Conservation (phyloP, 2,329 filamentous ascomycete genomes). For the Pseudocercospora musae region DNA sequence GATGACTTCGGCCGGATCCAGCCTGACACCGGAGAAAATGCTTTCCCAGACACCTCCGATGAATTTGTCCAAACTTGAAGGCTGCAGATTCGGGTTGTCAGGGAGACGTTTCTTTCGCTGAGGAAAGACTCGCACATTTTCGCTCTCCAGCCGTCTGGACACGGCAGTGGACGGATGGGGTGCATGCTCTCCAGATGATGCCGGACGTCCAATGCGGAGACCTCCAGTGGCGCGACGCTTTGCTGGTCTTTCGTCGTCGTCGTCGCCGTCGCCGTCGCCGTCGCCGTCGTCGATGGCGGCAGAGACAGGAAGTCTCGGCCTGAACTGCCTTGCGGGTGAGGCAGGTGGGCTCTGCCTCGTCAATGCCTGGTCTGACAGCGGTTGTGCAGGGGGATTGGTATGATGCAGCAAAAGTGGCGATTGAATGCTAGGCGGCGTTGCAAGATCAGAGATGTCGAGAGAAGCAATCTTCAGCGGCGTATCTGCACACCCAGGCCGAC, state of each 20-base stretch:
- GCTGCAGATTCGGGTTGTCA: conserved; percentile 44
- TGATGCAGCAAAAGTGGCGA: conserved; percentile 18
- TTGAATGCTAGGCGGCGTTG: conserved; percentile 3
- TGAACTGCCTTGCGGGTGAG: conserved; percentile 9
- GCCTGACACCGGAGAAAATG: conserved; percentile 42
- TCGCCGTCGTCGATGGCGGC: not conserved
- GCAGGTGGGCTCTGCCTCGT: not conserved
- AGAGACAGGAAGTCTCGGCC: conserved; percentile 2
- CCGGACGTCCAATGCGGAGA: conserved; percentile 27
- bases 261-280: no score
- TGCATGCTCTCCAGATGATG: conserved; percentile 4
- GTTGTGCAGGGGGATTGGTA: not conserved
- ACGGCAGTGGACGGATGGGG: conserved; percentile 4
- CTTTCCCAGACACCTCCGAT: conserved; percentile 52
- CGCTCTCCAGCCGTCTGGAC: conserved; percentile 23
- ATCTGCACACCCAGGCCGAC: conserved; percentile 5
- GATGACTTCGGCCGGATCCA: conserved; percentile 40
- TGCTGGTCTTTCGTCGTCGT: conserved; percentile 40
- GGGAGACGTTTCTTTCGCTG: conserved; percentile 30
- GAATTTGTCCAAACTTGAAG: conserved; percentile 49
- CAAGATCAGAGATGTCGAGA: conserved; percentile 17
- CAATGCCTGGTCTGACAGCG: not conserved
- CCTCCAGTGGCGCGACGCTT: conserved; percentile 36
- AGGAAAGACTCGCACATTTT: conserved; percentile 22
- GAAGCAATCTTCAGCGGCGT: conserved; percentile 16